Evolutionary conservation across 1,139 yeast species (phyloP).

Genomic region (Candida frijolesensis): DNA sequence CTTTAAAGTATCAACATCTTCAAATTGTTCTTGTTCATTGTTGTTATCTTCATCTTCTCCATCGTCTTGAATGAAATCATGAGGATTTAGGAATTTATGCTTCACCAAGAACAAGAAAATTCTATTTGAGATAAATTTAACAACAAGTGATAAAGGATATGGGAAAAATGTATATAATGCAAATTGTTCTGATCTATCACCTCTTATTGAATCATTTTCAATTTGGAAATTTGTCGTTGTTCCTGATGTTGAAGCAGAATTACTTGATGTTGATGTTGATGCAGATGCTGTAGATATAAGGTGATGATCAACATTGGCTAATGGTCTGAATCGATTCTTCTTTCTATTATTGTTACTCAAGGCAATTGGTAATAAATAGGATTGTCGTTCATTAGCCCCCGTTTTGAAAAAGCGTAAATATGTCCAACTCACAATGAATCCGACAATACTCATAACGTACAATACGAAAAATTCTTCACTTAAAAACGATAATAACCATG

Average conservation of each 20-base stretch:
- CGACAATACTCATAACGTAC: conserved; percentile 27
- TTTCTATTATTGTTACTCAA: conserved; percentile 16
- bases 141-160: conserved; percentile 35
- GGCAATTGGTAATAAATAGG: conserved; percentile 41
- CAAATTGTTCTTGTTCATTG: conserved; percentile 23
- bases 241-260: conserved; percentile 9
- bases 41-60: conserved; percentile 27
- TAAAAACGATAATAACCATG: conserved; percentile 23
- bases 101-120: conserved; percentile 24
- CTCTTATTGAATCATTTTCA: conserved; percentile 27
- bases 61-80: conserved; percentile 24
- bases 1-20: conserved; percentile 34
- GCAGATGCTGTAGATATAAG: background rate
- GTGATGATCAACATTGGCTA: conserved; percentile 2
- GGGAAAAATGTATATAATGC: conserved; percentile 49
- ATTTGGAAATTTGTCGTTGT: conserved; percentile 20
- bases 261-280: conserved; percentile 3
- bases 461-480: conserved; percentile 34
- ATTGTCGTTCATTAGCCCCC: conserved; percentile 46
- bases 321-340: conserved; percentile 9
- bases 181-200: conserved; percentile 47
- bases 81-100: conserved; percentile 27
- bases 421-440: conserved; percentile 43
- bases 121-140: conserved; percentile 22
- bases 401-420: conserved; percentile 43